Evolutionary conservation across 495 filamentous ascomycete species (phyloP).

Genomic region (Neurospora africana): DNA sequence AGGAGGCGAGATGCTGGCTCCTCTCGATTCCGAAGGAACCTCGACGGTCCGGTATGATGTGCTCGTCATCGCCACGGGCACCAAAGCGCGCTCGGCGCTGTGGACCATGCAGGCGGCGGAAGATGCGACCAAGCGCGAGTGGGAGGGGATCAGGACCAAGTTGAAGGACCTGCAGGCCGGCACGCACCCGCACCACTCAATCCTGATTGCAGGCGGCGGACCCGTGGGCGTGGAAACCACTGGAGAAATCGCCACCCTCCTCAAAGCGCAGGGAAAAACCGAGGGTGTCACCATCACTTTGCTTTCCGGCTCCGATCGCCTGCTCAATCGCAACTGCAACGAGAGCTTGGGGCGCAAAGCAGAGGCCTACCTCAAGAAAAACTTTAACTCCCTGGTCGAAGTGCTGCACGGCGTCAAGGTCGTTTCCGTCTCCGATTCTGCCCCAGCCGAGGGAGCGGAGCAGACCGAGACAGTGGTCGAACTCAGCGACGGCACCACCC

Average conservation of each 20-base stretch:
- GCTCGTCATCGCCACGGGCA: conserved; percentile 3
- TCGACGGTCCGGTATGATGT: neutral
- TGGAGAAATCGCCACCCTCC: neutral
- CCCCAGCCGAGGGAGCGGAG: neutral
- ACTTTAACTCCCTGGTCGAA: neutral
- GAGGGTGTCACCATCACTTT: neutral
- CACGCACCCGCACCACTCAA: neutral
- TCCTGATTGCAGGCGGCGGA: conserved; percentile 4
- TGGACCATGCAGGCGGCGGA: neutral
- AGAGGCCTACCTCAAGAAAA: neutral
- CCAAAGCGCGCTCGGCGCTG: neutral
- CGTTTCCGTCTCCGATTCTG: neutral
- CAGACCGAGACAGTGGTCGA: neutral
- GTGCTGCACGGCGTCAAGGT: neutral
- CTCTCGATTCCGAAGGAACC: neutral
- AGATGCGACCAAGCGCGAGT: neutral
- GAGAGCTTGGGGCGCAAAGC: neutral
- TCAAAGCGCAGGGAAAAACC: neutral
- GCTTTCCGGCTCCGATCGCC: neutral
- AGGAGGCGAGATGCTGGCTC: neutral
- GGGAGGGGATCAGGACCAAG: neutral
- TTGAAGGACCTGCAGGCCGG: neutral
- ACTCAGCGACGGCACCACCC: conserved; percentile 14
- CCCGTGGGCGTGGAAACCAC: conserved; percentile 1
- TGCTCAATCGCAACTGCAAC: neutral